A percentile compares a stretch with the other conserved stretches of the same genome.
These are phyloP conservation scores for Blastobotrys peoriensis DNA, from an alignment of 805 yeast species.

Conservation along the genomic window DNA sequence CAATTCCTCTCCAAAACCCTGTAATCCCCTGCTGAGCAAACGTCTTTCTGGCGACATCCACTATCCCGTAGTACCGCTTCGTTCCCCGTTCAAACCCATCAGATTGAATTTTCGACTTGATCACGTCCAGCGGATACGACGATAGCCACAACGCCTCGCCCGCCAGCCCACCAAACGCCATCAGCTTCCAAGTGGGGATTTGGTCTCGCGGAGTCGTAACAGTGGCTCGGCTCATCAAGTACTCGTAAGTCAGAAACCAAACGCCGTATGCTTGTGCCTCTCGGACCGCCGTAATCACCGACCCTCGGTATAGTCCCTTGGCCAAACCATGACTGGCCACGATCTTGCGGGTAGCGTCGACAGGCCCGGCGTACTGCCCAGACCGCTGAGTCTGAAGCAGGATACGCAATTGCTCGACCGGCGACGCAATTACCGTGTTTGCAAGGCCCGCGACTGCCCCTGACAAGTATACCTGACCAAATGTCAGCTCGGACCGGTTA, in stretches of 20 bases:
- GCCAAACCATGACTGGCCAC: slow-evolving; percentile 36
- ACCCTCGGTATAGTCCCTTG: slow-evolving; percentile 51
- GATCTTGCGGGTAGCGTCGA: slow-evolving; percentile 41
- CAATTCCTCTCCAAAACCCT: slow-evolving; percentile 54
- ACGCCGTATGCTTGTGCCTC: slow-evolving; percentile 72
- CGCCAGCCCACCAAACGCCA: slow-evolving; percentile 55
- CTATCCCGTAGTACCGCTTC: slow-evolving; percentile 34
- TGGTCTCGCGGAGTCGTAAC: slow-evolving; percentile 34
- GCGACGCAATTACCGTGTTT: slow-evolving; percentile 57
- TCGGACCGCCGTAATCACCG: slow-evolving; percentile 46
- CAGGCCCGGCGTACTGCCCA: slow-evolving; percentile 35
- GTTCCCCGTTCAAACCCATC: slow-evolving; percentile 34
- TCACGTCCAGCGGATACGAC: slow-evolving; percentile 60
- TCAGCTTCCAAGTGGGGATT: slow-evolving; percentile 49
- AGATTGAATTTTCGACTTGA: slow-evolving; percentile 55
- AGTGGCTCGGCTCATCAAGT: slow-evolving; percentile 34
- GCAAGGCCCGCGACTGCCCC: slow-evolving; percentile 64
- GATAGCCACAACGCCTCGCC: slow-evolving; percentile 71
- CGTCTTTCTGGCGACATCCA: slow-evolving; percentile 41
- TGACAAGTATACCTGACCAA: slow-evolving; percentile 52
- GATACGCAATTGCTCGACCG: slow-evolving; percentile 63
- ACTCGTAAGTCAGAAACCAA: slow-evolving; percentile 65
- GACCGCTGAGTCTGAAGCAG: slow-evolving; percentile 50
- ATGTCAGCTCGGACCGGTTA: slow-evolving; percentile 32
- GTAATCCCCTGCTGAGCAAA: slow-evolving; percentile 36